These are phyloP conservation scores for Suillus sp. DNA, from an alignment of 768 basidiomycete genomes.

Conservation along the genomic window DNA sequence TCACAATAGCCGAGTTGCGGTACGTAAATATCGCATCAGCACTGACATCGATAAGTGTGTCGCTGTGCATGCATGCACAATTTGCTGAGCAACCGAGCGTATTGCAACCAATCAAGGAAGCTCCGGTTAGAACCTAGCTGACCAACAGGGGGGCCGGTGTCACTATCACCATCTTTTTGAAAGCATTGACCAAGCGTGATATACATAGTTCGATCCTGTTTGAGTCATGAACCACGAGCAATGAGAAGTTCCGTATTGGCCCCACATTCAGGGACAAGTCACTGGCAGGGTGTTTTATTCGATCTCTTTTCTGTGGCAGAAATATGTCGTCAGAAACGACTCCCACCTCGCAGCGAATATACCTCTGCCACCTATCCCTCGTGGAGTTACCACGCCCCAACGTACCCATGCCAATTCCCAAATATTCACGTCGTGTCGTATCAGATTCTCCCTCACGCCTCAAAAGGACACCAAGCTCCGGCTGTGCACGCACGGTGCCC, in stretches of 20 bases:
- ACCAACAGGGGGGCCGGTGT: background rate
- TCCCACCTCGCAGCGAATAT: background rate
- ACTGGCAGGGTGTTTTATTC: background rate
- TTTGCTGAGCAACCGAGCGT: background rate
- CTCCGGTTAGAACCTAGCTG: background rate
- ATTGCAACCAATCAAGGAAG: background rate
- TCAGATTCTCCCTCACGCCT: conserved; percentile 1
- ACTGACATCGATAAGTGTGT: background rate
- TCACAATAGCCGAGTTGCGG: background rate
- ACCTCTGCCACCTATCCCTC: background rate
- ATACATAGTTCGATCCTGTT: background rate
- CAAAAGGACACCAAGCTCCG: background rate
- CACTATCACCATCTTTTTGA: background rate
- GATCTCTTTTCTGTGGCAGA: background rate
- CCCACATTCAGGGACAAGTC: background rate
- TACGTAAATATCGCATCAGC: background rate
- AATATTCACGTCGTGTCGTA: background rate
- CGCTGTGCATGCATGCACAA: background rate
- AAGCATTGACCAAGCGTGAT: background rate
- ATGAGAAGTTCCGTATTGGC: background rate
- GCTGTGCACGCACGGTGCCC: background rate
- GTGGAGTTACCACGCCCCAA: background rate
- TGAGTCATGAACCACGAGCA: background rate
- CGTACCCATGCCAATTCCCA: background rate
- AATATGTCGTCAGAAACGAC: background rate